Evolutionary conservation across 2,329 filamentous ascomycete genomes (phyloP).

Genomic region (Colletotrichum neosansevieriae): DNA sequence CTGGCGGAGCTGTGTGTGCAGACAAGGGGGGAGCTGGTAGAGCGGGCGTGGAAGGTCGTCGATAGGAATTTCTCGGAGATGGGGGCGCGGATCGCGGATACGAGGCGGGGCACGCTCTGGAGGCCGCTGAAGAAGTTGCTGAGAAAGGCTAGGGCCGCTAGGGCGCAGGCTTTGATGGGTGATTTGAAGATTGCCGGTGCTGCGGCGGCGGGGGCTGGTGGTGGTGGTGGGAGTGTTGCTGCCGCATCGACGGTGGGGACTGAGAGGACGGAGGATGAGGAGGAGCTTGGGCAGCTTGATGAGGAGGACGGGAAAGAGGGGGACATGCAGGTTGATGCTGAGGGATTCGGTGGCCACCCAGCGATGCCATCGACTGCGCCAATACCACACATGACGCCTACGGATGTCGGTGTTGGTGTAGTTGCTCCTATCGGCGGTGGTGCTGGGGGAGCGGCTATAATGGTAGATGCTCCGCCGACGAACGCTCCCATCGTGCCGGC

Average conservation of each 20-base stretch:
- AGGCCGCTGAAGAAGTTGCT: conserved; percentile 65
- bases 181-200: conserved; percentile 41
- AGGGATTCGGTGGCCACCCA: neutral
- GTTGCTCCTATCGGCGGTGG: neutral
- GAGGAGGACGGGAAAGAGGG: neutral
- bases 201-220: neutral
- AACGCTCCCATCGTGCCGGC: conserved; percentile 1
- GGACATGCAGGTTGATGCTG: neutral
- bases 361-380: neutral
- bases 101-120: conserved; percentile 64
- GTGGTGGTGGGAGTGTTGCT: neutral
- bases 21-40: conserved; percentile 58
- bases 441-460: conserved; percentile 10
- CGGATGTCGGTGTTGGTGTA: neutral
- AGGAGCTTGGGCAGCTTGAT: neutral
- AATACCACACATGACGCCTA: neutral
- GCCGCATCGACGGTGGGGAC: neutral
- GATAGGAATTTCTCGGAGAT: conserved; percentile 59
- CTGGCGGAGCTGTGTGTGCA: conserved; percentile 65
- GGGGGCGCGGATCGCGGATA: conserved; percentile 61
- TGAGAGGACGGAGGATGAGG: neutral
- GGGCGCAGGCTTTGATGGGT: conserved; percentile 48
- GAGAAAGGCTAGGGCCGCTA: conserved; percentile 59
- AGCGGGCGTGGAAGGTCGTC: conserved; percentile 63
- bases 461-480: neutral